phyloP scores from a whole-genome alignment of 768 basidiomycete species.

The Boletus rubroflammeus region DNA sequence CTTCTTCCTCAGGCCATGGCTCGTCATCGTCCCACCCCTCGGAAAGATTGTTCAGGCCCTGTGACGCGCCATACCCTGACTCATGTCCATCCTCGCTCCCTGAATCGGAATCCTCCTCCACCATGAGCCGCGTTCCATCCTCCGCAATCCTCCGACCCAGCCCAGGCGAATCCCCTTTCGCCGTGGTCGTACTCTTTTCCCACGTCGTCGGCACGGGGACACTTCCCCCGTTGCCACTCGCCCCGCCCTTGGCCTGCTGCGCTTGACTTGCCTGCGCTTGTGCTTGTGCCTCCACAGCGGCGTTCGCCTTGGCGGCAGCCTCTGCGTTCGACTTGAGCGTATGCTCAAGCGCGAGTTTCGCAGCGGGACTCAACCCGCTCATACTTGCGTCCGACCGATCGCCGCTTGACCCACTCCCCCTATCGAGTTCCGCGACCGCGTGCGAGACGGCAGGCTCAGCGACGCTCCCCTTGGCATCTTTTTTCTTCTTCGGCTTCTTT shows the following conservation, averaged over 20 bases:
- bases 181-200: constrained; percentile 78
- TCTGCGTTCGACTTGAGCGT: constrained; percentile 79
- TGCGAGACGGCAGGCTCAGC: constrained; percentile 73
- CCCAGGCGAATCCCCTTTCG: constrained; percentile 44
- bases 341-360: constrained; percentile 85
- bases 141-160: constrained; percentile 50
- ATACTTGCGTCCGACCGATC: constrained; percentile 62
- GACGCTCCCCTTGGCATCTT: constrained; percentile 59
- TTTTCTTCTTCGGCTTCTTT: constrained; percentile 50
- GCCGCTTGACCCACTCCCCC: constrained; percentile 35
- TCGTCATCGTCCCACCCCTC: constrained; percentile 81
- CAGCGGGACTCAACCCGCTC: constrained; percentile 84
- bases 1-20: constrained; percentile 67
- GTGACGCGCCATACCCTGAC: constrained; percentile 32
- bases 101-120: constrained; percentile 70
- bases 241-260: constrained; percentile 18
- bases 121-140: constrained; percentile 60
- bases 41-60: constrained; percentile 41
- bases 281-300: constrained; percentile 27
- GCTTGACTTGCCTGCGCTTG: constrained; percentile 26
- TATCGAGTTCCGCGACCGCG: constrained; percentile 82
- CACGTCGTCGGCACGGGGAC: constrained; percentile 57
- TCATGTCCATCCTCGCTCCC: constrained; percentile 50
- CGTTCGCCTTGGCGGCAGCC: constrained; percentile 41
- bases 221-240: constrained; percentile 27